Evolutionary conservation across 106 monocot genomes (phyloP).

Genomic region (Allium cepa): DNA sequence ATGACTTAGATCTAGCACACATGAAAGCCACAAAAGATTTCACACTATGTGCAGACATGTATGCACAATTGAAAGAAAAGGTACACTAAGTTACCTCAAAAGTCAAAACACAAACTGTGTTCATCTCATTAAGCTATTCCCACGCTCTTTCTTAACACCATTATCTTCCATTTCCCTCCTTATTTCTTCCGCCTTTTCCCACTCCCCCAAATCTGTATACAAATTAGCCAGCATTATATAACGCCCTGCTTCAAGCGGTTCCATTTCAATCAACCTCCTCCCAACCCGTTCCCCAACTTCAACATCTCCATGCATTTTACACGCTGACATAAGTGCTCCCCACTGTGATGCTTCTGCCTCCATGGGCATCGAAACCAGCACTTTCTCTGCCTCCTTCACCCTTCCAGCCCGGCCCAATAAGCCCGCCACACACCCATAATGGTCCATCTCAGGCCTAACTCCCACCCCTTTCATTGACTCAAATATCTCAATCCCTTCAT

Average conservation of each 20-base stretch:
- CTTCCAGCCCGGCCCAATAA: slow-evolving; percentile 51
- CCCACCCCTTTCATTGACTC: slow-evolving; percentile 38
- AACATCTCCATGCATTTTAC: slow-evolving; percentile 21
- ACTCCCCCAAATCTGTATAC: slow-evolving; percentile 31
- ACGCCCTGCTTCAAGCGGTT: slow-evolving; percentile 42
- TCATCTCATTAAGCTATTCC: slow-evolving; percentile 14
- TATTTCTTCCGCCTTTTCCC: slow-evolving; percentile 29
- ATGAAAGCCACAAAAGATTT: too few relatives aligned
- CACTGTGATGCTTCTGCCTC: slow-evolving; percentile 51
- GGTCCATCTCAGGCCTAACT: slow-evolving; percentile 38
- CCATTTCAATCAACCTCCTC: slow-evolving; percentile 28
- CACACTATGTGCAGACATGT: too few relatives aligned
- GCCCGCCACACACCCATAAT: slow-evolving; percentile 72
- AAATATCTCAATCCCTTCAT: slow-evolving; percentile 47
- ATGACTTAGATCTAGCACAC: too few relatives aligned
- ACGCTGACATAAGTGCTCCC: slow-evolving; percentile 63
- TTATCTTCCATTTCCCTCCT: slow-evolving; percentile 45
- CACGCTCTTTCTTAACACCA: slow-evolving; percentile 47
- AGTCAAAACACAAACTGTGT: too few relatives aligned
- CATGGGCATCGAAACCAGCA: slow-evolving; percentile 64
- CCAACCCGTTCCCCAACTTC: slow-evolving; percentile 39
- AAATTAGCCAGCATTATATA: slow-evolving; percentile 41
- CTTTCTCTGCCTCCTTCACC: slow-evolving; percentile 46
- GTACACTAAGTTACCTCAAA: too few relatives aligned
- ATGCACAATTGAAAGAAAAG: too few relatives aligned